Evolutionary conservation across 1,284 basidiomycete genomes (phyloP), one percentile per base, ranked within the genome.

Genomic region (Puccinia coronata): DNA sequence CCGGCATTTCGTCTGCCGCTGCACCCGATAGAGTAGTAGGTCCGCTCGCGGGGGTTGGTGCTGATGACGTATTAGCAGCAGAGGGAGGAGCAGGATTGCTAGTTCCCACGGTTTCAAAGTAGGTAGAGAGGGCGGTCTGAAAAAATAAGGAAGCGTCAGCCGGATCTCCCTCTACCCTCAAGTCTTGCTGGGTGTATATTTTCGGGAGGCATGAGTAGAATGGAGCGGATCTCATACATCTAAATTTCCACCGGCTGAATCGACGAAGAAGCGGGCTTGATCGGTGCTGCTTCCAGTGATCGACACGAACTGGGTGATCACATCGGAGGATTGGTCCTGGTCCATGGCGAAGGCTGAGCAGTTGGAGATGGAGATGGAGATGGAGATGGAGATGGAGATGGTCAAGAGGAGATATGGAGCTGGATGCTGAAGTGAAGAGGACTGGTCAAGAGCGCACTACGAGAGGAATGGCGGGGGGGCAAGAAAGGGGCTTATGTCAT

Each of bases 231-330:
- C 67, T 9, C 61, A 39, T 34, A 84, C 84, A 65, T 84, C 80
- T 20, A 87, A 71, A 82, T 87, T 85, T 14, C 86, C 86, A 36
- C 83, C 83, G 14, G 85, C 84, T 2, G 85, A 83, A 39, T 87
- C 85, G 74, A 87, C 84, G 82, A 84, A 86, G 84, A 87, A 86
- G 77, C 82, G 82, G n/a, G 87, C 87, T 41, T 85, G 84, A 49
- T 86, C 84, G 39, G 82, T 65, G 8, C 84, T 83, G 25, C 84
- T 84, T 31, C 86, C 86, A 8, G 87, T 87, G 82, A 87, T 84
- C 9, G 70, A 72, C 55, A 71, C 70, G 53, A 81, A 81, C 59
- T 81, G 71, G 23, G 59, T 53, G 31, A 81, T 43, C 18, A 51
- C 25, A 49, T 76, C 57, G 3, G 57, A 63, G 12, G 36, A 6